phyloP scores from a whole-genome alignment of 1,284 basidiomycete genomes.

The Naganishia albida region DNA sequence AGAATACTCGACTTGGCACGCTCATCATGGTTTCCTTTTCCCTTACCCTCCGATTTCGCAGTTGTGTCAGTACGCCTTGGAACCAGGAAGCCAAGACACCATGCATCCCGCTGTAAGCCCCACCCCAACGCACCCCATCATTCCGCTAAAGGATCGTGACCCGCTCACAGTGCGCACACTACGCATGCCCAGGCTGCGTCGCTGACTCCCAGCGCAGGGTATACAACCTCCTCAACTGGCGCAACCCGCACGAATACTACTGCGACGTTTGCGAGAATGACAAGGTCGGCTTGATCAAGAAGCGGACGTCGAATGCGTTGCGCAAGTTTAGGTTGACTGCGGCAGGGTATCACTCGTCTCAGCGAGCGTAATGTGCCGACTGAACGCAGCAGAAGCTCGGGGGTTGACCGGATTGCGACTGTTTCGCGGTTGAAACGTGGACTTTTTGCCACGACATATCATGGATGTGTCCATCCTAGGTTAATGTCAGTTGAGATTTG shows the following conservation, averaged over 20 bases:
- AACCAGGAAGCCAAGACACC: background rate
- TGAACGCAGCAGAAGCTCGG: no score
- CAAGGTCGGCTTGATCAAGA: background rate
- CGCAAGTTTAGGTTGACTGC: no score
- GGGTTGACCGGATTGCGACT: no score
- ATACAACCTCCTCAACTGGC: constrained; percentile 21
- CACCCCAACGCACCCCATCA: background rate
- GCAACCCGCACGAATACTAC: constrained; percentile 3
- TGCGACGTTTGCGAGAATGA: constrained; percentile 10
- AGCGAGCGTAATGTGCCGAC: no score
- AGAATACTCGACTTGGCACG: no score
- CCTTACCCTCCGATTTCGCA: background rate
- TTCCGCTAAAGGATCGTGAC: background rate
- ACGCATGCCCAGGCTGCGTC: constrained; percentile 14
- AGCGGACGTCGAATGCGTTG: background rate
- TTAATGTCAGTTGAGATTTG: constrained; percentile 8
- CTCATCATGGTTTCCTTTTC: no score
- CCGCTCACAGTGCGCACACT: background rate
- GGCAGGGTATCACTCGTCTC: background rate
- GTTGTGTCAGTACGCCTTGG: constrained; percentile 14
- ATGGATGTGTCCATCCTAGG: no score
- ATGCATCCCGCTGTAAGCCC: constrained; percentile 17
- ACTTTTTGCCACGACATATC: no score
- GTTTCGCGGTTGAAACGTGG: no score
- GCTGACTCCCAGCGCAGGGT: background rate